Evolutionary conservation across 176 grass and related monocot species (phyloP), one percentile per base, ranked within the genome.

Genomic region (Areca catechu): DNA sequence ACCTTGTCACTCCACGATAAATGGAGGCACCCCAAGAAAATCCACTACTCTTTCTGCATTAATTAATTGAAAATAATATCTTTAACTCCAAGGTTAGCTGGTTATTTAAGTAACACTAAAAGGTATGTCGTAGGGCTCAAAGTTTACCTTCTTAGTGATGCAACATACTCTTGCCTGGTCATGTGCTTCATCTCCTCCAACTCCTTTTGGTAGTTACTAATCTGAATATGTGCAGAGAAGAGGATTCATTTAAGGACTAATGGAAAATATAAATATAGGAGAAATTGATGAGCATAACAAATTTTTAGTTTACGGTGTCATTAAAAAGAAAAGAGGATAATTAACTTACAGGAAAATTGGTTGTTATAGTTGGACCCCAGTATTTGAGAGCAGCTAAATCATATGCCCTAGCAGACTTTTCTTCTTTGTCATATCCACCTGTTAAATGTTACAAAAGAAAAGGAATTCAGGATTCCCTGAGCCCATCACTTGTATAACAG

Each of bases 381-480:
- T 98, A 98, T 56, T 98, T 98, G 15, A 98, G 93, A 82, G 93
- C 93, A 37, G 93, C 88, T 67, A 98, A 80, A 85, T 98, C 93
- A 63, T 98, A 98, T 65, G 93, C 72, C 69, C 93, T 92, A 57
- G 93, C 93, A 34, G 93, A 87, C 71, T 98, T 98, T 19, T 98
- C 93, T 71, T 98, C 93, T 73, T 98, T 98, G 58, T 98, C 93
- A 85, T 98, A 98, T 7, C 93, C 93, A 63, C 93, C 93, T 98
- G 17, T 73, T 21, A 48, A 28, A 43, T 14, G 34, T 43, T 43
- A 43, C 10, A 2, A 43, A 5, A 43, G 34, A 43, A 43, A 43
- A 43, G 34, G 34, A 43, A 43, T 10, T 43, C 34, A 43, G 7
- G 34, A 14, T 43, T 43, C 10, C 34, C 7, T 43, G 10, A 43